Conservation (phyloP, 169 alveolate species). For the Babesia gibsoni region DNA sequence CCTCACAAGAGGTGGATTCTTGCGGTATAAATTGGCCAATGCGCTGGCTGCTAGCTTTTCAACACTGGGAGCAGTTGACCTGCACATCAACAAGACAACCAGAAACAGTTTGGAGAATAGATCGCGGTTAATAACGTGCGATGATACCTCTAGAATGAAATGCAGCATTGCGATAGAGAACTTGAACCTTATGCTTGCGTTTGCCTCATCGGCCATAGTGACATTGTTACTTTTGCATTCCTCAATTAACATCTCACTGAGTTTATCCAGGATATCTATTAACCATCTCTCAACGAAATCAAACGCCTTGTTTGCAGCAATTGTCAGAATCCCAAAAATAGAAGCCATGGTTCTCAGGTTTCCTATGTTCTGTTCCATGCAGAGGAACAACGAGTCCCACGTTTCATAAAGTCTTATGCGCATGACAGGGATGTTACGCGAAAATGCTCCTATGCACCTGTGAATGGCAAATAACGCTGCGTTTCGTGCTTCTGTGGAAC, state of each 20-base stretch:
- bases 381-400: constrained; percentile 48
- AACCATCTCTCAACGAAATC: constrained; percentile 47
- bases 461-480: constrained; percentile 16
- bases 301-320: constrained; percentile 7
- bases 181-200: constrained; percentile 36
- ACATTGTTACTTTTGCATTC: constrained; percentile 17
- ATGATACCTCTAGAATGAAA: constrained; percentile 11
- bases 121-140: constrained; percentile 24
- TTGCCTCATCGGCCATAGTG: constrained; percentile 45
- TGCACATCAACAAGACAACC: constrained; percentile 21
- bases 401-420: constrained; percentile 40
- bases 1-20: constrained; percentile 22
- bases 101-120: constrained; percentile 26
- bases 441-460: constrained; percentile 1
- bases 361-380: constrained; percentile 23
- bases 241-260: constrained; percentile 26
- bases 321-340: constrained; percentile 27
- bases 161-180: constrained; percentile 1
- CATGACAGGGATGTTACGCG: constrained; percentile 33
- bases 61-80: constrained; percentile 15
- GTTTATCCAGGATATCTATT: constrained; percentile 11
- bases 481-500: neutral
- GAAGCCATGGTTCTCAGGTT: constrained; percentile 12
- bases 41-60: constrained; percentile 1
- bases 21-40: constrained; percentile 5